These are phyloP conservation scores for Alternaria atra DNA, from an alignment of 2,329 filamentous ascomycete genomes.

Conservation along the genomic window DNA sequence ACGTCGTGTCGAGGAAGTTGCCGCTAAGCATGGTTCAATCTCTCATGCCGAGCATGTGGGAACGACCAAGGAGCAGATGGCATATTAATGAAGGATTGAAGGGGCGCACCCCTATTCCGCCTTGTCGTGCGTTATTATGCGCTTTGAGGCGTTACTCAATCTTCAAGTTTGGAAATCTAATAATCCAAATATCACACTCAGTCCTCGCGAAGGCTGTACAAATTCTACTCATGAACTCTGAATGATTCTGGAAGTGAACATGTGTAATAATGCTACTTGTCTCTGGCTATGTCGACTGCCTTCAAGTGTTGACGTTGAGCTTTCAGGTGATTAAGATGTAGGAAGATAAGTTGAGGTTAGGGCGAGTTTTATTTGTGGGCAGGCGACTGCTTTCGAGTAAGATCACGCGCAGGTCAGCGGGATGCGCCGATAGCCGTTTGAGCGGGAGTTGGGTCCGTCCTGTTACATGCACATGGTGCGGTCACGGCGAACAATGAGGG, in stretches of 20 bases:
- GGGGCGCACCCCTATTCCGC: too few relatives aligned
- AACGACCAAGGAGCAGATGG: not conserved
- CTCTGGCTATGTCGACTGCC: not conserved
- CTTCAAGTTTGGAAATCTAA: not conserved
- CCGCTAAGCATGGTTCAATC: slow-evolving; percentile 57
- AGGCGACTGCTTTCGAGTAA: too few relatives aligned
- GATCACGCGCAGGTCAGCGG: too few relatives aligned
- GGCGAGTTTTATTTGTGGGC: too few relatives aligned
- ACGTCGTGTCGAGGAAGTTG: slow-evolving; percentile 65
- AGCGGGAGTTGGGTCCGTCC: too few relatives aligned
- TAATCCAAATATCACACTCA: not conserved
- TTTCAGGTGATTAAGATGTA: too few relatives aligned
- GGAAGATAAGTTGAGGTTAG: too few relatives aligned
- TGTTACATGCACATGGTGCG: too few relatives aligned
- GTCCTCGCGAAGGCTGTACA: not conserved
- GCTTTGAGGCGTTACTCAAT: not conserved
- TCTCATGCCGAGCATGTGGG: slow-evolving; percentile 26
- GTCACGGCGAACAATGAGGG: too few relatives aligned
- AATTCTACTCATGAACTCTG: not conserved
- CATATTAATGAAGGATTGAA: not conserved
- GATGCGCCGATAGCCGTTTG: too few relatives aligned
- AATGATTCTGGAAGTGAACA: not conserved
- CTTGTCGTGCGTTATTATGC: too few relatives aligned
- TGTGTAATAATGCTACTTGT: not conserved
- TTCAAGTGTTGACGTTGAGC: too few relatives aligned